Base-by-base conservation (phyloP, 169 alveolate genomes). In the Plasmodium berghei region DNA sequence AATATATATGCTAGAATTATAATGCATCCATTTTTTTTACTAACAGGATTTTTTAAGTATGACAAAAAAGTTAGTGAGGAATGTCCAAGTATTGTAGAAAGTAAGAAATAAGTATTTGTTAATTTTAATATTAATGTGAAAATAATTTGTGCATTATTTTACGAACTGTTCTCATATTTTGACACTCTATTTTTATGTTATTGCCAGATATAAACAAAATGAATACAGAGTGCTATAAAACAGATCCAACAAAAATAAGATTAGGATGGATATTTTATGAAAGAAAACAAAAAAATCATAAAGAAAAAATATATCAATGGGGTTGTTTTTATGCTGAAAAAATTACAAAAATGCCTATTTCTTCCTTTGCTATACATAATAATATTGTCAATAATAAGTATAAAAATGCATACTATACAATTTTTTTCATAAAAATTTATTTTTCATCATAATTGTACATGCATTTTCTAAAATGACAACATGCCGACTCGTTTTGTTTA, bases 261-360 rank as follows among this genome's bases (percentile, higher is more conserved):
- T n/a, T 95, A 55, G 90, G 97, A 48, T 85, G 91, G 91, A 45
- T 72, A 26, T 67, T 71, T 3, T 66, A 72, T 12, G 85, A 85
- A 26, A 55, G 61, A 52, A 42, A 87, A 16, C 87, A 92, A 59
- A 77, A 80, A 55, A 61, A 89, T 5, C 34, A 49, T 34, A 18
- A 56, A 16, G 85, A 69, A 49, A 63, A 87, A 24, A 42, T 22
- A 46, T 85, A 59, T 48, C 87, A 71, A 5, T 85, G 87, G 91
- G 87, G 87, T 9, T 85, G 91, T 26, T 85, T 72, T 40, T 55
- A 54, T 34, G 73, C 72, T 20, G 34, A 54, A 28, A 71, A 85
- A 42, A 46, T 59, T 26, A 56, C 66, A 28, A 49, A 71, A 9
- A 52, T 18, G 5, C 45, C 28, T 61, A 58, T 70, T 5, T 63